These are phyloP conservation scores for Rhytidiadelphus loreus DNA, from an alignment of 225 moss, liverwort and hornwort species.

Conservation along the genomic window DNA sequence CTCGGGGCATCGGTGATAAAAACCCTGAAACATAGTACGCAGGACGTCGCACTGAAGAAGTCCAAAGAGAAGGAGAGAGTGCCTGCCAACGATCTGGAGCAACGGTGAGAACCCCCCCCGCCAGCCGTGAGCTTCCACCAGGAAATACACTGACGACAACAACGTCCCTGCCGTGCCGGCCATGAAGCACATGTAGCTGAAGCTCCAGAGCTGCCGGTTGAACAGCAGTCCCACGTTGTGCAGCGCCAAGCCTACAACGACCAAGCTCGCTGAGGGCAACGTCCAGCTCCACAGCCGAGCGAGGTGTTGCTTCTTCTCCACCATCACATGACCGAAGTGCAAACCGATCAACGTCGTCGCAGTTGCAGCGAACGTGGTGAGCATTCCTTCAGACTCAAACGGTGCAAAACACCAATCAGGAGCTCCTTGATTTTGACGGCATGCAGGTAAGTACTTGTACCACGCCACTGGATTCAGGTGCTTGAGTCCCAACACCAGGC, in stretches of 20 bases:
- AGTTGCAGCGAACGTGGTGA: conserved; percentile 53
- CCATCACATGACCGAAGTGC: conserved; percentile 53
- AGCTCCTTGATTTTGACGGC: neutral
- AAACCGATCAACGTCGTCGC: conserved; percentile 56
- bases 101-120: conserved; percentile 12
- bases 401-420: conserved; percentile 48
- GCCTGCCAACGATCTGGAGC: conserved; percentile 47
- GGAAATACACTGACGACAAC: conserved; percentile 31
- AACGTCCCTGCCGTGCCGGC: conserved; percentile 45
- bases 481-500: conserved; percentile 31
- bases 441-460: conserved; percentile 26
- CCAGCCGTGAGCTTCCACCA: conserved; percentile 36
- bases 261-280: conserved; percentile 26
- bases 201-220: conserved; percentile 54
- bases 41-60: conserved; percentile 45
- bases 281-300: conserved; percentile 52
- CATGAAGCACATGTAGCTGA: conserved; percentile 63
- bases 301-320: conserved; percentile 47
- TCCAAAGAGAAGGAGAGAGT: conserved; percentile 44
- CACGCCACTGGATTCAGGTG: conserved; percentile 40
- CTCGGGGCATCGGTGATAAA: conserved; percentile 42
- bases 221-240: conserved; percentile 41
- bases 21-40: conserved; percentile 24
- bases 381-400: conserved; percentile 62
- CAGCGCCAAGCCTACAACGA: conserved; percentile 25